Base-by-base conservation (phyloP, 192 early-diverging fungal species). In the Chytriomyces hyalinus region DNA sequence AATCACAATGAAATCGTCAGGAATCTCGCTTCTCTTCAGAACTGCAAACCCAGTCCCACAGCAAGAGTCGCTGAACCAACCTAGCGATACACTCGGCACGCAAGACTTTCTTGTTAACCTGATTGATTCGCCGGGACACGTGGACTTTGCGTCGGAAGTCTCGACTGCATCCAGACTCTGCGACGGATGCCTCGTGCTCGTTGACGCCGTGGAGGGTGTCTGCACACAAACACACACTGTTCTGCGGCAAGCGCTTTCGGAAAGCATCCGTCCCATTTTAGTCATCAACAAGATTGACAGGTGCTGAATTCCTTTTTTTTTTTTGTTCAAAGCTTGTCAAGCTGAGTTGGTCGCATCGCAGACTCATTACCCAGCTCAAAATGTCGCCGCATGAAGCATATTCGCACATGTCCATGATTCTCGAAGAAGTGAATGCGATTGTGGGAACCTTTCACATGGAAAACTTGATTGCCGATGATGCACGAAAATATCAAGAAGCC, bases 221-320 rank as follows among this genome's bases (percentile, higher is more conserved):
- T 98, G 97, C 84, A 96, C 98, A n/a, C 67, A 99, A 89, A 99
- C 98, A 5, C 92, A 96, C 72, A 94, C 96, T 10, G 98, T 99
- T 4, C 82, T 99, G 74, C 88, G 94, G 9, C 97, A 98, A 84
- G 97, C 96, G 5, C 97, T 95, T 92, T 82, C 87, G 3, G 97
- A 98, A 78, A 93, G 91, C 65, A 93, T 99, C 7, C 88, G 89
- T 17, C 96, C 96, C 0, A 82, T 99, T n/a, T 80, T 99, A 43
- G 96, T 99, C 17, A 83, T 99, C 60, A 99, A 99, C 88, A 99
- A 99, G 83, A 95, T 99, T 57, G 98, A 99, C 79, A 87, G 97
- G 46, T 80, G 5, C 43, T 2, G 11, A 1, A 22, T 28, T 26
- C 20, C 20, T 65, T 13, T 1, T 43, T 71, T 13, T 0, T 13